Conservation (phyloP, 2,329 filamentous ascomycete genomes). For the Xylaria hypoxylon region DNA sequence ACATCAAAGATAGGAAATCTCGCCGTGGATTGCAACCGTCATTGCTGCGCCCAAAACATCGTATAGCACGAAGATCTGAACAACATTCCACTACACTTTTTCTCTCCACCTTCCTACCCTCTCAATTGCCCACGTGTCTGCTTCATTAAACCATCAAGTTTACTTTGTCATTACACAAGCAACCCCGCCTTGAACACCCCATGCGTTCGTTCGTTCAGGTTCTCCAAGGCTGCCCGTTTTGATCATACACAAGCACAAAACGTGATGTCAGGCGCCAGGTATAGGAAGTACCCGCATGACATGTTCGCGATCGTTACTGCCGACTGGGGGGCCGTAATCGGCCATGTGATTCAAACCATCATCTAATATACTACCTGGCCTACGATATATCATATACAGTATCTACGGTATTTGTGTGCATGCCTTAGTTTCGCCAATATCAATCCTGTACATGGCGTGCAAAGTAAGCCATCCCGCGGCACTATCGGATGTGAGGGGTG, state of each 20-base stretch:
- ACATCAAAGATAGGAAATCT: not conserved
- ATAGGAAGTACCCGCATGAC: not conserved
- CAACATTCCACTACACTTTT: not conserved
- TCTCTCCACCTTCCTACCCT: not conserved
- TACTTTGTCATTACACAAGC: not conserved
- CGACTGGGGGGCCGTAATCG: not conserved
- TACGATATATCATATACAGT: conserved; percentile 1
- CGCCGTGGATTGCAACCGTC: not conserved
- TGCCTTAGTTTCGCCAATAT: not conserved
- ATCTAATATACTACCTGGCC: not conserved
- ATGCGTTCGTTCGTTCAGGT: not conserved
- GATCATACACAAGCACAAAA: not conserved
- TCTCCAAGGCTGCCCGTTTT: not conserved
- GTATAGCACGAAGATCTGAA: not conserved
- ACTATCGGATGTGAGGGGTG: not conserved
- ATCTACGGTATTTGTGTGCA: not conserved
- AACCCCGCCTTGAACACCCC: not conserved
- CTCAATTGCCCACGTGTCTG: not conserved
- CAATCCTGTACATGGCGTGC: conserved; percentile 4
- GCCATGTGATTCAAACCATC: not conserved
- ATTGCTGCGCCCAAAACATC: not conserved
- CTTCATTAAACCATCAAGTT: not conserved
- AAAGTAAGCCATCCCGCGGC: conserved; percentile 15
- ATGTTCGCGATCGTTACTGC: not conserved
- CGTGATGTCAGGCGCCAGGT: not conserved